Base-by-base conservation (phyloP, 768 basidiomycete genomes). In the Chalciporus piperatus region DNA sequence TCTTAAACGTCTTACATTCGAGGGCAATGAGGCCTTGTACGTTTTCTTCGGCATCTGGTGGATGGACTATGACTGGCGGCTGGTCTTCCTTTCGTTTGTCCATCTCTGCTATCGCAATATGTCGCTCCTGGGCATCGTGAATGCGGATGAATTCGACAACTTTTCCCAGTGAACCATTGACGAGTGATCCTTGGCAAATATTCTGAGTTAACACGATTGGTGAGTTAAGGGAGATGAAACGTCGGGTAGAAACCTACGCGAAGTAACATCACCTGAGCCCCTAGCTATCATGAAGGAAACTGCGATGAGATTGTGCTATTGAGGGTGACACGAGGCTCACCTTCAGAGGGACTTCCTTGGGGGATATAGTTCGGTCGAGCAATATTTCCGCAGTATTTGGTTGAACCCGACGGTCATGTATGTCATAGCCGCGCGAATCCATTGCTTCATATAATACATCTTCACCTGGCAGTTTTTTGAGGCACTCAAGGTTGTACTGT, bases 111-210 rank as follows among this genome's bases (percentile, higher is more conserved):
- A 74, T 59, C 16, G 46, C 56, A 17, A 72, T 64, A 35, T 55
- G 46, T 16, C 59, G 57, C 11, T 44, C 1, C 28, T 55, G 55
- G 2, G 74, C 73, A 8, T 73, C 69, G 19, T 60, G 65, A 23
- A 56, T 17, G 16, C 59, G 41, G 22, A 63, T 54, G 47, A 75
- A 73, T 22, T 67, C 69, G 7, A 64, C 30, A 17, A 99, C 81
- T 41, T 81, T 84, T 11, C 96, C 97, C 72, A 97, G 85, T 44
- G 85, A 91, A 0, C 96, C 96, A 61, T 99, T 99, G 47, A 98
- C 97, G 23, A 73, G 63, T 19, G 22, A 43, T 1, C 66, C 67
- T 52, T 69, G 62, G 1, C 40, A 25, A 49, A 69, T 61, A 49
- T 73, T 73, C 73, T 73, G 25, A n/a, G 40, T 39, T 23, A 49